A percentile compares a stretch with the other conserved stretches of the same genome.
Conservation (phyloP, 257 asterid species). For the Lantana camara region DNA sequence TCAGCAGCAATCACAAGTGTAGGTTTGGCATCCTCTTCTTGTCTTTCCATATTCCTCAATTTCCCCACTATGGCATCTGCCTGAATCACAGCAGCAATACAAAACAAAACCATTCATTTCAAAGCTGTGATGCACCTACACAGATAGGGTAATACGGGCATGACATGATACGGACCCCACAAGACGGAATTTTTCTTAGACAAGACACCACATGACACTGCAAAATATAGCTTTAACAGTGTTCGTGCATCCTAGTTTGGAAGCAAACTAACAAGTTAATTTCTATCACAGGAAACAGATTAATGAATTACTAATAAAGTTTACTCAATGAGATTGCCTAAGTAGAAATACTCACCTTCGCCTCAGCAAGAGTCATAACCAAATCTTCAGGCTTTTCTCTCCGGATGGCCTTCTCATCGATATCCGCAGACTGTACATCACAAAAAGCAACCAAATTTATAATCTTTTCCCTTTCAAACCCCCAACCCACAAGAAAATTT, state of each 20-base stretch:
- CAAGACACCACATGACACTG: too few relatives aligned
- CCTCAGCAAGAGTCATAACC: constrained; percentile 91
- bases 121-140: too few relatives aligned
- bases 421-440: constrained; percentile 74
- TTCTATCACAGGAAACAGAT: too few relatives aligned
- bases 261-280: too few relatives aligned
- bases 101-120: constrained; percentile 18
- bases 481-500: neutral
- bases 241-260: too few relatives aligned
- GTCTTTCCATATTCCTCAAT: constrained; percentile 44
- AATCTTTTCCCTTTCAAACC: neutral
- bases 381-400: constrained; percentile 89
- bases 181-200: too few relatives aligned
- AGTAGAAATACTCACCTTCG: constrained; percentile 58
- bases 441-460: neutral
- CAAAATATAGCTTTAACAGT: too few relatives aligned
- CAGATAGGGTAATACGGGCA: too few relatives aligned
- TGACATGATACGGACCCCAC: too few relatives aligned
- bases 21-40: constrained; percentile 55
- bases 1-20: constrained; percentile 74
- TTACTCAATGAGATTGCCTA: too few relatives aligned
- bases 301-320: too few relatives aligned
- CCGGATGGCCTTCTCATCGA: constrained; percentile 89
- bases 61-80: constrained; percentile 76
- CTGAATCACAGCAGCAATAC: constrained; percentile 47